Base-by-base conservation (phyloP, 2,329 filamentous ascomycete genomes). In the Penicillium hordei region DNA sequence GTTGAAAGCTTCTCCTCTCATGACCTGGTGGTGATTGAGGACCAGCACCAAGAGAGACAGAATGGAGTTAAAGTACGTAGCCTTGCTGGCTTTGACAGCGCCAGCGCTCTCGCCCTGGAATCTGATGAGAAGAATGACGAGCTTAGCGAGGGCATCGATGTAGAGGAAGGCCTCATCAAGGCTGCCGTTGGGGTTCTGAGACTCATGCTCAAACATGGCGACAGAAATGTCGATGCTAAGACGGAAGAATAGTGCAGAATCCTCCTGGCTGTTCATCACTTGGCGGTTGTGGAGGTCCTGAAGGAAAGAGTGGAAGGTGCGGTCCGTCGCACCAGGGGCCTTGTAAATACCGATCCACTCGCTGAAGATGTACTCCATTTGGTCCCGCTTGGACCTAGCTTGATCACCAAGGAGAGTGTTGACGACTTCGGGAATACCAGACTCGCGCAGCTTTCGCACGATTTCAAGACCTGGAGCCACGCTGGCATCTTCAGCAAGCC, bases 311-410 rank as follows among this genome's bases (percentile, higher is more conserved):
- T 83, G 79, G 53, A 87, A 81, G 0, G 88, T 84, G 69, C 89
- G 89, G 60, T 91, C 89, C 4, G 88, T 87, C 4, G 88, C 86
- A 64, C 88, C 86, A n/a, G 86, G 83, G 66, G 91, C 90, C 73
- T 89, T 89, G 77, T 83, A 89, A 8, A 97, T 83, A 59, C 89
- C 87, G 29, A 93, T 85, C 94, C 94, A 99, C 77, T 99, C 94
- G 43, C 93, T 92, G 69, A 99, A 97, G 21, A 97, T 83, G 71
- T 99, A 97, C 66, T 95, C 91, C 76, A 96, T 86, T 72, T 97
- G 91, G 60, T 96, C 91, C 61, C 87, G 86, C 65, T 87, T 87
- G 33, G 84, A 81, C 39, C 78, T 73, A 17, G 80, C 76, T 49
- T 85, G 82, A 56, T 88, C 84, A 23, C 82, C 85, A 31, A 81